Evolutionary conservation across 768 basidiomycete species (phyloP).

Genomic region (Boletellus ananas): DNA sequence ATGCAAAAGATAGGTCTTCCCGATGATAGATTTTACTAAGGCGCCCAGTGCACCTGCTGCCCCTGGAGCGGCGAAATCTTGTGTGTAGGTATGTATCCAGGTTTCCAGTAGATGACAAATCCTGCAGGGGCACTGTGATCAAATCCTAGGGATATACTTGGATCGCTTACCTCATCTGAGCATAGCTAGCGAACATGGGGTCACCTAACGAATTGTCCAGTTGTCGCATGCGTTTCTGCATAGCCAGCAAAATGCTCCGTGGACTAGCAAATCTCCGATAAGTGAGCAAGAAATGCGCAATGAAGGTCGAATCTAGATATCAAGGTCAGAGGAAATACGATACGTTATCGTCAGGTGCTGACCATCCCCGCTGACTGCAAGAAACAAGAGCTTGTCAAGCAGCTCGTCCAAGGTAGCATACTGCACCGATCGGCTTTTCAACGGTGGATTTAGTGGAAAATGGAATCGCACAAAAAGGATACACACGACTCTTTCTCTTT

Average conservation of each 20-base stretch:
- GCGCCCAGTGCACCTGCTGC: conserved; percentile 70
- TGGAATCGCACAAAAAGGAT: neutral
- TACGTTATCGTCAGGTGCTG: conserved; percentile 13
- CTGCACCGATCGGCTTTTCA: conserved; percentile 50
- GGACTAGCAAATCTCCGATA: conserved; percentile 82
- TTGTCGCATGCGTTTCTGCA: conserved; percentile 83
- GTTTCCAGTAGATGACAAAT: conserved; percentile 75
- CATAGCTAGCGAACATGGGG: conserved; percentile 83
- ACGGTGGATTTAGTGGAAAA: conserved; percentile 10
- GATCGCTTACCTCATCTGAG: conserved; percentile 70
- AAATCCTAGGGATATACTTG: neutral
- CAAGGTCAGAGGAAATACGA: conserved; percentile 8
- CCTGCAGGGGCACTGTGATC: conserved; percentile 35
- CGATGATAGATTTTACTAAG: conserved; percentile 72
- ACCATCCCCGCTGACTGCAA: conserved; percentile 86
- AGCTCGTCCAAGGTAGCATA: conserved; percentile 78
- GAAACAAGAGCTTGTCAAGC: conserved; percentile 76
- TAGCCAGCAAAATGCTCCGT: conserved; percentile 73
- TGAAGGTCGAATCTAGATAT: conserved; percentile 64
- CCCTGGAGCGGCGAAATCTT: conserved; percentile 76
- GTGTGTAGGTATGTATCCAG: conserved; percentile 74
- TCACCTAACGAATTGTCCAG: conserved; percentile 70
- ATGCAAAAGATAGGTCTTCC: conserved; percentile 78
- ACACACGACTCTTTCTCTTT: conserved; percentile 55
- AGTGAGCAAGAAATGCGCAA: conserved; percentile 77